Conservation (phyloP, 2,329 filamentous ascomycete species). For the Aureobasidium zeae region DNA sequence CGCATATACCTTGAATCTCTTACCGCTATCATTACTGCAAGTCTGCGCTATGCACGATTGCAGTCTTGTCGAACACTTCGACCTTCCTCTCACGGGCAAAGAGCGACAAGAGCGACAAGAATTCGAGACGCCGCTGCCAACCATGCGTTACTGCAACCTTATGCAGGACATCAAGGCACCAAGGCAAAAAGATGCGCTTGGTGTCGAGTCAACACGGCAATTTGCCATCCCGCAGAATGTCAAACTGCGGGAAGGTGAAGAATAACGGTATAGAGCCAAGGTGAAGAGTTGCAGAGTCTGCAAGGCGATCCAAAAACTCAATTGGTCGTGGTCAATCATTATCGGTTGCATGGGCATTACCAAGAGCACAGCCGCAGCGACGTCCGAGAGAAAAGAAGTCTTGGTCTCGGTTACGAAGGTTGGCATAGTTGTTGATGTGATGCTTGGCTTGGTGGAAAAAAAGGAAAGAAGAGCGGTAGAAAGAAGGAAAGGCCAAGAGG, state of each 20-base stretch:
- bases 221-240: too few species aligned
- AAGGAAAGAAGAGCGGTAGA: too few species aligned
- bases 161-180: background rate
- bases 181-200: too few species aligned
- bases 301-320: too few species aligned
- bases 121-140: background rate
- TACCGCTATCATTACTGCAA: background rate
- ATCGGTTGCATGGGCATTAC: background rate
- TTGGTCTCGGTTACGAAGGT: background rate
- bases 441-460: too few species aligned
- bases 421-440: background rate
- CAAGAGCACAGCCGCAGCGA: conserved; percentile 5
- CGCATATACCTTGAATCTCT: too few species aligned
- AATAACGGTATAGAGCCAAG: too few species aligned
- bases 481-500: too few species aligned
- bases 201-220: too few species aligned
- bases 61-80: background rate
- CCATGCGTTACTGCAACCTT: background rate
- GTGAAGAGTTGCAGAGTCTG: too few species aligned
- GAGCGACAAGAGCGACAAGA: conserved; percentile 1
- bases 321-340: background rate
- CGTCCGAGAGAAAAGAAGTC: background rate
- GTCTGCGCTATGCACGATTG: too few species aligned
- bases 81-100: conserved; percentile 5
- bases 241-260: too few species aligned